Evolutionary conservation across 257 asterid genomes (phyloP), one percentile per base, ranked within the genome.

Genomic region (Forsythia suspensa): DNA sequence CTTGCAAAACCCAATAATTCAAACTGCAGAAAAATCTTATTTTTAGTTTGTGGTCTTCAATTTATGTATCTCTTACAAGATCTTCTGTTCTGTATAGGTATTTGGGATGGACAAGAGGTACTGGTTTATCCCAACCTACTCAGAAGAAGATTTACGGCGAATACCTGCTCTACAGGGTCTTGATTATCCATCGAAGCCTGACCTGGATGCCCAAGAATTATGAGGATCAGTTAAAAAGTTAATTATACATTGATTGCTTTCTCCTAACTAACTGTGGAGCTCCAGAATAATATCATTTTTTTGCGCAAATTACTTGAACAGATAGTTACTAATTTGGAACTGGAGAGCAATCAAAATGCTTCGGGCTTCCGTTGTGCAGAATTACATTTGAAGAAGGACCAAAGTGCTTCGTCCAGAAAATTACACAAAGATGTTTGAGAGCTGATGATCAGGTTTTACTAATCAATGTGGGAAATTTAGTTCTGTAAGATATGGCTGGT

Each of bases 121-220:
- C 83, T 91, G 97, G 97, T 90, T 91, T 73, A 51, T 91, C 74
- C 97, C 95, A 2, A 82, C 87, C 8, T 91, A 91, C 90, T 85
- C 93, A 0, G 91, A 87, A 79, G 97, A 91, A 82, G 95, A 91
- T 82, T 72, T 90, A 75, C 84, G 90, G 75, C 79, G 92, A 66
- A 90, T 88, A 59, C 95, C 95, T 16, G 93, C 95, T 66, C 93
- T 91, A 77, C 95, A 90, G 73, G 97, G 97, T 73, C 83, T 91
- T n/a, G 95, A 91, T 82, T 91, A 91, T 78, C 97, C 97, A 41
- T 87, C 89, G 42, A 90, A 85, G 59, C 94, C 95, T 0, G 97
- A 91, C 43, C 75, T 88, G n/a, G 93, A 86, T 34, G 74, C 83
- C 36, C 91, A 85, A 87, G 92, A 87, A 79, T 85, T 89, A 82